Evolutionary conservation across 192 early-diverging fungal species (phyloP).

Genomic region (Lobulomyces angularis): DNA sequence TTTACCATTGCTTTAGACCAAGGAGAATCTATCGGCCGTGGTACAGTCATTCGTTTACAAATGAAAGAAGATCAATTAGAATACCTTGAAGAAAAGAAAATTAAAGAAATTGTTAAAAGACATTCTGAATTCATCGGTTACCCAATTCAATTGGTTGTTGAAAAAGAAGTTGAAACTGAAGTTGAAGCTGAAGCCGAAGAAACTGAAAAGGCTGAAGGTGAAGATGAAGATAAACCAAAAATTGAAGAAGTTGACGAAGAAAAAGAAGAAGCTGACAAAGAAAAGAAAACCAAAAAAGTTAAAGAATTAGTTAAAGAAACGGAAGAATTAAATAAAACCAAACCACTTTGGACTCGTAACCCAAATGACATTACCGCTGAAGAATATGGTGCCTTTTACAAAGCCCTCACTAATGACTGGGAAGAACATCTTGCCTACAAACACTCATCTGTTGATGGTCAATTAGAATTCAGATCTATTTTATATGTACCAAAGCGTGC

Average conservation of each 20-base stretch:
- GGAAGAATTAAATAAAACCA: conserved; percentile 97
- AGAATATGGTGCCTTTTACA: conserved; percentile 98
- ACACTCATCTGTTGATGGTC: conserved; percentile 99
- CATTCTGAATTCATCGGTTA: conserved; percentile 99
- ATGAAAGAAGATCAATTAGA: conserved; percentile 98
- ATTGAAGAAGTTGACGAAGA: conserved; percentile 59
- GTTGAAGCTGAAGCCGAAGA: conserved; percentile 81
- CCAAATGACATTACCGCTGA: conserved; percentile 92
- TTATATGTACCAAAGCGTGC: conserved; percentile 93
- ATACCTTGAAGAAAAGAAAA: conserved; percentile 97
- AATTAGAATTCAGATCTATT: conserved; percentile 98
- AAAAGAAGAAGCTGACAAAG: conserved; percentile 53
- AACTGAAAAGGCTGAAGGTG: conserved; percentile 57
- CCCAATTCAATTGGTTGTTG: conserved; percentile 91
- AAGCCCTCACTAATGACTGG: conserved; percentile 97
- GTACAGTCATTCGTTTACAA: conserved; percentile 87
- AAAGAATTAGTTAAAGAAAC: conserved; percentile 71
- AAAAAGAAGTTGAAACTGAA: conserved; percentile 98
- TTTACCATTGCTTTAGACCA: conserved; percentile 84
- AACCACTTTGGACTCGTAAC: conserved; percentile 99
- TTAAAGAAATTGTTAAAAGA: conserved; percentile 99
- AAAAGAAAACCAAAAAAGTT: conserved; percentile 70
- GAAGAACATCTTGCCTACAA: conserved; percentile 95
- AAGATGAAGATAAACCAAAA: conserved; percentile 34
- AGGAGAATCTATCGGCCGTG: conserved; percentile 85